Percentiles rank a stretch among this genome's conserved stretches.
These are phyloP conservation scores for Geranium incanum DNA, from an alignment of 441 rosid species.

Conservation along the genomic window DNA sequence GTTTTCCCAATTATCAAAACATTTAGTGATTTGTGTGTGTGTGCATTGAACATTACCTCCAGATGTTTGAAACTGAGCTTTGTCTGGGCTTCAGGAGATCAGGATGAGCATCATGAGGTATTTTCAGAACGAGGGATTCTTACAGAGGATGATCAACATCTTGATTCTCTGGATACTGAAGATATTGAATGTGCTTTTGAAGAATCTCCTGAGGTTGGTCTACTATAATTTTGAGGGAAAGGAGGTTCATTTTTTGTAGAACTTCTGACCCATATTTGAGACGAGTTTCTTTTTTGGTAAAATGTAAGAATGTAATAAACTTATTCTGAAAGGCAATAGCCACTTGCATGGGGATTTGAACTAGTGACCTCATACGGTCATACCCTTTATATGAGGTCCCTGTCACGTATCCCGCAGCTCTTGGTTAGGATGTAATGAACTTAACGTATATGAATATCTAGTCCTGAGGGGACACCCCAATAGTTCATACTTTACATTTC, in stretches of 20 bases:
- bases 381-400: background rate
- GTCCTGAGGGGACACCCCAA: background rate
- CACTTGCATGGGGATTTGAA: background rate
- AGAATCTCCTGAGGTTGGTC: constrained; percentile 55
- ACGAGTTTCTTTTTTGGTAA: background rate
- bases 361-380: background rate
- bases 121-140: constrained; percentile 34
- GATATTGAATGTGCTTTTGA: constrained; percentile 37
- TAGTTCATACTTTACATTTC: background rate
- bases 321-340: background rate
- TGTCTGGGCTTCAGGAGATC: constrained; percentile 32
- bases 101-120: constrained; percentile 27
- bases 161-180: constrained; percentile 40
- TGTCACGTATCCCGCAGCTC: background rate
- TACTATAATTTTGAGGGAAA: constrained; percentile 1
- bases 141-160: constrained; percentile 34
- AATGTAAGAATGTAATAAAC: background rate
- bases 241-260: background rate
- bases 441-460: background rate
- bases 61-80: background rate
- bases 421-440: background rate
- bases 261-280: background rate
- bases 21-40: background rate
- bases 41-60: background rate
- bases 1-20: background rate